Evolutionary conservation across 352 stramenopile species (phyloP).

Genomic region (Phytophthora ramorum): DNA sequence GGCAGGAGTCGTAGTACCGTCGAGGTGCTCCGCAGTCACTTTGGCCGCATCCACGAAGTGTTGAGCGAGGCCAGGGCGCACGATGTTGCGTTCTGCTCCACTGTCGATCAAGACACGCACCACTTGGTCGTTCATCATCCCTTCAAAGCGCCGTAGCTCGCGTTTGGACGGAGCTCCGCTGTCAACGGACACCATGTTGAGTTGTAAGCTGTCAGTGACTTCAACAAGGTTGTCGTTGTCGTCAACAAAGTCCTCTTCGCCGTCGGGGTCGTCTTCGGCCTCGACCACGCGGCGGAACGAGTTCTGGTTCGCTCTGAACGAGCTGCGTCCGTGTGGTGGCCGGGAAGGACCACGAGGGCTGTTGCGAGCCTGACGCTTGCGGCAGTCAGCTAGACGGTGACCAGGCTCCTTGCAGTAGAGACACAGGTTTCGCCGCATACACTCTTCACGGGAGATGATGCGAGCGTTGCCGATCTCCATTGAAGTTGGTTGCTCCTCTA

Average conservation of each 20-base stretch:
- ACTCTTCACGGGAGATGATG: conserved; percentile 5
- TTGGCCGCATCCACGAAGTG: conserved; percentile 1
- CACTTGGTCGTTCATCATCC: background rate
- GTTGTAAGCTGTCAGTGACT: background rate
- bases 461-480: conserved; percentile 3
- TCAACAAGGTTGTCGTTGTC: background rate
- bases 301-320: background rate
- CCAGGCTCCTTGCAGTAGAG: conserved; percentile 10
- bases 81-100: background rate
- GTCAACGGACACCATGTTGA: background rate
- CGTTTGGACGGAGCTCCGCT: background rate
- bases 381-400: background rate
- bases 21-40: conserved; percentile 1
- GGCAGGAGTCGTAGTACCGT: conserved; percentile 1
- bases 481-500: background rate
- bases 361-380: conserved; percentile 2
- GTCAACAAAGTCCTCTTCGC: background rate
- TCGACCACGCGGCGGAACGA: background rate
- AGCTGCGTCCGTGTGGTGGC: background rate
- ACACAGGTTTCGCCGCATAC: background rate
- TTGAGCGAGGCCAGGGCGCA: conserved; percentile 3
- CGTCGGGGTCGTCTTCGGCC: background rate
- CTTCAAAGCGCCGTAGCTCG: background rate
- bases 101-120: background rate
- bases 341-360: background rate